Evolutionary conservation across 257 asterid species (phyloP).

Genomic region (Rehmannia glutinosa): DNA sequence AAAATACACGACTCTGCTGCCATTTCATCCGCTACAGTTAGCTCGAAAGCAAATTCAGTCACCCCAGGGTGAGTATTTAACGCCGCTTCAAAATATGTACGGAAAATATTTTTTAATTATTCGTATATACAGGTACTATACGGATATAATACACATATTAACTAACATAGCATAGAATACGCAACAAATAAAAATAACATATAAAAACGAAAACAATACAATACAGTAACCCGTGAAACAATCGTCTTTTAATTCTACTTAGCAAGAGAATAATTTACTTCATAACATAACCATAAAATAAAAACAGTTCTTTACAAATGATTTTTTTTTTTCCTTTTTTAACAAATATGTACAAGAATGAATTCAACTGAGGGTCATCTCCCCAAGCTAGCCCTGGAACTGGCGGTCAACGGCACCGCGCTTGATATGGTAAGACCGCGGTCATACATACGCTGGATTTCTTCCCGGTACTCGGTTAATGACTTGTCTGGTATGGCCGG

Average conservation of each 20-base stretch:
- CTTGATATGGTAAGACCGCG: conserved; percentile 36
- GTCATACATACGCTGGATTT: conserved; percentile 92
- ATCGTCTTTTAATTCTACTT: not conserved
- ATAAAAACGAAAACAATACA: not conserved
- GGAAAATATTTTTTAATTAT: too few species aligned
- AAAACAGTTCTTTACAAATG: conserved; percentile 34
- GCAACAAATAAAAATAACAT: not conserved
- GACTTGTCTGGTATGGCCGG: conserved; percentile 86
- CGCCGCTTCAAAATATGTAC: too few species aligned
- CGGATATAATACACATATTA: too few species aligned
- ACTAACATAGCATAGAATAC: too few species aligned
- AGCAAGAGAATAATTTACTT: not conserved
- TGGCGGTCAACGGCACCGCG: conserved; percentile 24
- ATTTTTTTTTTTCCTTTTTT: conserved; percentile 27
- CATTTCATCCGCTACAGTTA: too few species aligned
- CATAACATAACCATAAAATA: not conserved
- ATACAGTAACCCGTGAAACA: too few species aligned
- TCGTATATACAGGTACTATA: too few species aligned
- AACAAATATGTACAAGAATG: conserved; percentile 53
- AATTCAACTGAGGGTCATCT: conserved; percentile 40
- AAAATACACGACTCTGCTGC: too few species aligned
- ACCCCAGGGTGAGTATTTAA: too few species aligned
- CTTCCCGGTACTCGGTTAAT: conserved; percentile 70
- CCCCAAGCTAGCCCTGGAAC: conserved; percentile 43
- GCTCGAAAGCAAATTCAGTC: not conserved